A percentile compares a stretch with the other conserved stretches of the same genome.
phyloP scores from a whole-genome alignment of 768 basidiomycete genomes.

The Termitomyces sp. region DNA sequence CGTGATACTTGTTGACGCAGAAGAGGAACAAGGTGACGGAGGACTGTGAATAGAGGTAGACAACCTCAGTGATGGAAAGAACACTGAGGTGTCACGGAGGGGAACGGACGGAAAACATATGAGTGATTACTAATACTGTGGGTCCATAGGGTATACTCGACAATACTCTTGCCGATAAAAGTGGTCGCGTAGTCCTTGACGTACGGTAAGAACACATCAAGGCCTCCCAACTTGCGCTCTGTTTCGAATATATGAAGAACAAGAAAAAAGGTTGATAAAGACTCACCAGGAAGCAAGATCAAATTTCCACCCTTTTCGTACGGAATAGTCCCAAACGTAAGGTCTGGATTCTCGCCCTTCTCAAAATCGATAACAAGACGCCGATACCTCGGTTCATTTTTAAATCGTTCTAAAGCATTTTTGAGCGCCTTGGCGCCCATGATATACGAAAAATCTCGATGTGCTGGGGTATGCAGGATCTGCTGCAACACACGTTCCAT shows the following conservation, averaged over 20 bases:
- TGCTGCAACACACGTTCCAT: conserved; percentile 79
- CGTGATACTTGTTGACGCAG: too few species aligned
- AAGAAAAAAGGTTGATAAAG: not conserved
- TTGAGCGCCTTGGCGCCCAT: conserved; percentile 68
- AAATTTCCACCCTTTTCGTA: conserved; percentile 92
- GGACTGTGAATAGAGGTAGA: too few species aligned
- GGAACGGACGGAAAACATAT: too few species aligned
- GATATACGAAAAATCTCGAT: conserved; percentile 76
- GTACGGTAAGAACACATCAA: conserved; percentile 82
- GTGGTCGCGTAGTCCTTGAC: conserved; percentile 77
- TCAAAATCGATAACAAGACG: conserved; percentile 74
- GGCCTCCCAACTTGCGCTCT: conserved; percentile 75
- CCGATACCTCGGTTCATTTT: conserved; percentile 67
- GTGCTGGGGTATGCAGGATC: conserved; percentile 67
- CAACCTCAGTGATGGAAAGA: too few species aligned
- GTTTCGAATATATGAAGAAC: not conserved
- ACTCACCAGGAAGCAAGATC: conserved; percentile 75
- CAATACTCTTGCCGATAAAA: conserved; percentile 78
- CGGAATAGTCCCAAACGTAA: conserved; percentile 69
- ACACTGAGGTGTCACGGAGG: too few species aligned
- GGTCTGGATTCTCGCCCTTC: conserved; percentile 71
- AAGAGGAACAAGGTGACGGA: too few species aligned
- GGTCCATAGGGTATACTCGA: too few species aligned
- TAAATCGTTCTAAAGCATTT: conserved; percentile 65
- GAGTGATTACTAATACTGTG: too few species aligned